Percentiles rank a stretch among this genome's conserved stretches.
These are phyloP conservation scores for Pseudogymnoascus sp. DNA, from an alignment of 2,329 filamentous ascomycete genomes.

Conservation along the genomic window DNA sequence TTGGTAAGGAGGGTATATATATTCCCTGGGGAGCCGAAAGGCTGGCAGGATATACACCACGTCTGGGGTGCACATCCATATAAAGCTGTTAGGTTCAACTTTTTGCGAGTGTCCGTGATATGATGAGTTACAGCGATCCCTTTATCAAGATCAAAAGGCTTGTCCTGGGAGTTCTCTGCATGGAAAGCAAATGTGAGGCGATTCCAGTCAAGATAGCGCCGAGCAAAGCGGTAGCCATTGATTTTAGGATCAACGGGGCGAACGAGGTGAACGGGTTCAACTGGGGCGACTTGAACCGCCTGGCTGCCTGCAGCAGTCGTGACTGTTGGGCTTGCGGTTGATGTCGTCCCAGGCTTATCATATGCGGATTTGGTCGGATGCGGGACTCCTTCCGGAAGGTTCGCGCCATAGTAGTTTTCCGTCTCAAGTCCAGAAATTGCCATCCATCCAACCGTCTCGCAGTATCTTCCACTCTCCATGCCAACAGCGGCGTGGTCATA, in stretches of 20 bases:
- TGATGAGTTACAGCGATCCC: constrained; percentile 63
- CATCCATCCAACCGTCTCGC: constrained; percentile 93
- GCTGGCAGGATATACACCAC: constrained; percentile 73
- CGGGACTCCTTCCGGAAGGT: constrained; percentile 21
- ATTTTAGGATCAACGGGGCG: background rate
- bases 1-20: constrained; percentile 60
- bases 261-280: constrained; percentile 56
- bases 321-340: constrained; percentile 59
- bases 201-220: constrained; percentile 87
- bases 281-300: constrained; percentile 41
- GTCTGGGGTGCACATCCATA: constrained; percentile 74
- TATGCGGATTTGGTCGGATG: constrained; percentile 26
- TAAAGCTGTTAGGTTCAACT: constrained; percentile 61
- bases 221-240: constrained; percentile 46
- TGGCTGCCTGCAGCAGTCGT: constrained; percentile 39
- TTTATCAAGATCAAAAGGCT: constrained; percentile 63
- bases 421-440: constrained; percentile 60
- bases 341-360: constrained; percentile 27
- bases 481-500: constrained; percentile 75
- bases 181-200: constrained; percentile 66
- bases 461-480: constrained; percentile 81
- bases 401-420: constrained; percentile 19
- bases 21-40: constrained; percentile 64
- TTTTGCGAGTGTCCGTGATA: constrained; percentile 63
- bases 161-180: constrained; percentile 63